phyloP scores from a whole-genome alignment of 129 eudicot species.

The Gnaphalium uliginosum region DNA sequence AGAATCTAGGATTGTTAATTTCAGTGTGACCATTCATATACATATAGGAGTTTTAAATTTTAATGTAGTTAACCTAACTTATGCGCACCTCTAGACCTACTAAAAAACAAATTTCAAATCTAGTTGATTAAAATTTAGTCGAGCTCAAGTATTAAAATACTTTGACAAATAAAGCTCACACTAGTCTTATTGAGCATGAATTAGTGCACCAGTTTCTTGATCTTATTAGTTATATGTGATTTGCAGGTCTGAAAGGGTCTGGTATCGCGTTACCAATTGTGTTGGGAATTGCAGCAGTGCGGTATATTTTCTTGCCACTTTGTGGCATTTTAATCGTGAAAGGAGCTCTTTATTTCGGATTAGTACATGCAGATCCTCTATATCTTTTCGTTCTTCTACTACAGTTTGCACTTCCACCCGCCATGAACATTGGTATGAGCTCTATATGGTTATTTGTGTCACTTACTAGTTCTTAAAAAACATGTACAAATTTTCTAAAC shows the following conservation, averaged over 20 bases:
- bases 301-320: slow-evolving; percentile 63
- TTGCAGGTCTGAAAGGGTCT: slow-evolving; percentile 68
- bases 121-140: too few species aligned
- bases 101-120: too few species aligned
- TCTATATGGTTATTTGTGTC: neutral
- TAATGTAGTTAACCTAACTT: too few species aligned
- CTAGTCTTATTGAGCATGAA: neutral
- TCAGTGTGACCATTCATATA: neutral
- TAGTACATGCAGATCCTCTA: slow-evolving; percentile 61
- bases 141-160: too few species aligned
- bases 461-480: neutral
- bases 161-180: neutral
- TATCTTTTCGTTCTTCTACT: slow-evolving; percentile 68
- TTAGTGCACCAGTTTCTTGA: neutral
- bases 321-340: slow-evolving; percentile 59
- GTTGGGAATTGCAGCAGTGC: slow-evolving; percentile 52
- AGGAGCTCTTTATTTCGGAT: slow-evolving; percentile 51
- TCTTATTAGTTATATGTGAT: neutral
- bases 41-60: too few species aligned
- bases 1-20: too few species aligned
- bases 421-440: slow-evolving; percentile 79
- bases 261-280: slow-evolving; percentile 46
- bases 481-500: neutral
- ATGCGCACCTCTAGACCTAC: too few species aligned
- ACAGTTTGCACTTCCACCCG: slow-evolving; percentile 85